Evolutionary conservation across 345 rosid genomes (phyloP).

Genomic region (Gossypium bickii): DNA sequence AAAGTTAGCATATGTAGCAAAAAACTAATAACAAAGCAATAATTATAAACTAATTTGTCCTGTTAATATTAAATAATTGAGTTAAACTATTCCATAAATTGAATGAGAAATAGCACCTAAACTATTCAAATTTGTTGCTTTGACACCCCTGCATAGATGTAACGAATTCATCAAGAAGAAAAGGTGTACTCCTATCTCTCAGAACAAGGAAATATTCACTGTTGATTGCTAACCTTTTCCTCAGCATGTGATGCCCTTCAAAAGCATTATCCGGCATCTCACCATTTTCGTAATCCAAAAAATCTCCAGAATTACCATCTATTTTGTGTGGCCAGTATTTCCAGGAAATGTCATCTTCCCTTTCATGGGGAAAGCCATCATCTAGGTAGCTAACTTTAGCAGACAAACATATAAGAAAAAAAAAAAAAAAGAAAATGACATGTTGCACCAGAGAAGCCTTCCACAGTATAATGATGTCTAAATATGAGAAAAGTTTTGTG

Average conservation of each 20-base stretch:
- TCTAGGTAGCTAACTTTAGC: conserved; percentile 32
- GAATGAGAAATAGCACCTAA: conserved; percentile 39
- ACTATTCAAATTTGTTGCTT: conserved; percentile 35
- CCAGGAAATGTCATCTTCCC: conserved; percentile 33
- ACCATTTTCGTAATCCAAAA: conserved; percentile 27
- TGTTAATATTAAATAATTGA: neutral
- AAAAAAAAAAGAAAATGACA: neutral
- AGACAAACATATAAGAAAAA: conserved; percentile 13
- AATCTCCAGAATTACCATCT: conserved; percentile 30
- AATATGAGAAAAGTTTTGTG: neutral
- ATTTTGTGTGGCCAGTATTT: conserved; percentile 29
- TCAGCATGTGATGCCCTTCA: conserved; percentile 27
- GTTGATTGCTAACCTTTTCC: conserved; percentile 45
- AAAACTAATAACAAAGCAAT: neutral
- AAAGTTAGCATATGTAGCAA: no score
- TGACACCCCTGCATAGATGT: conserved; percentile 38
- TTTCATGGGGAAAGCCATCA: conserved; percentile 30
- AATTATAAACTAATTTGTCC: neutral
- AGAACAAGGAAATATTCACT: conserved; percentile 16
- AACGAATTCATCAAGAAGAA: conserved; percentile 20
- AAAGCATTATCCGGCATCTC: conserved; percentile 35
- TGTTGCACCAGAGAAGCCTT: neutral
- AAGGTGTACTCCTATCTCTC: neutral
- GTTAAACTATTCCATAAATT: neutral
- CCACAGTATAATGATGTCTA: neutral